phyloP scores from a whole-genome alignment of 305 asterid species.

The Ruellia speciosa region DNA sequence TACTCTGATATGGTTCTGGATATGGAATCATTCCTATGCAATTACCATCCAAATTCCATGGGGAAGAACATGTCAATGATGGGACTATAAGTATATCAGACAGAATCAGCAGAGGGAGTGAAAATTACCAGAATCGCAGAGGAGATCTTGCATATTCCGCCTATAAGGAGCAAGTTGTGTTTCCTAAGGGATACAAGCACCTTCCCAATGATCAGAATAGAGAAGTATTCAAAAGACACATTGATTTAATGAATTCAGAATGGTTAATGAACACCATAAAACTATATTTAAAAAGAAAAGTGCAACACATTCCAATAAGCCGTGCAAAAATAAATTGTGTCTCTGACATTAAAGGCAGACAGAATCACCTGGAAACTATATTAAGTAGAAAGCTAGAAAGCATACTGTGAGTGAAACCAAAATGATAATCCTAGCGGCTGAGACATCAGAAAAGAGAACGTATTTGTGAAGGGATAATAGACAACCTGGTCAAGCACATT shows the following conservation, averaged over 20 bases:
- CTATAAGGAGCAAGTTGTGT: conserved; percentile 92
- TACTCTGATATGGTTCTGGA: conserved; percentile 91
- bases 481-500: conserved; percentile 93
- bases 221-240: conserved; percentile 5
- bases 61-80: conserved; percentile 10
- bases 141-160: conserved; percentile 96
- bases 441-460: conserved; percentile 8
- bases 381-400: neutral
- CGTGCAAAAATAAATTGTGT: conserved; percentile 3
- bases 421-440: conserved; percentile 5
- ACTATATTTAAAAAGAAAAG: too few species aligned
- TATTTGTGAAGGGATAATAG: conserved; percentile 5
- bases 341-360: neutral
- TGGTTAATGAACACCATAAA: too few species aligned
- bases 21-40: conserved; percentile 79
- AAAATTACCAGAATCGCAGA: conserved; percentile 84
- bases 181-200: conserved; percentile 45
- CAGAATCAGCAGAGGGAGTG: conserved; percentile 13
- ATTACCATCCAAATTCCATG: conserved; percentile 21
- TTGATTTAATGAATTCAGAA: neutral
- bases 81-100: conserved; percentile 9
- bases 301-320: neutral
- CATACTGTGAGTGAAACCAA: conserved; percentile 4
- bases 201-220: conserved; percentile 18
- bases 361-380: neutral